Base-by-base conservation (phyloP, 352 stramenopile species). In the Salisapilia sapeloensis region DNA sequence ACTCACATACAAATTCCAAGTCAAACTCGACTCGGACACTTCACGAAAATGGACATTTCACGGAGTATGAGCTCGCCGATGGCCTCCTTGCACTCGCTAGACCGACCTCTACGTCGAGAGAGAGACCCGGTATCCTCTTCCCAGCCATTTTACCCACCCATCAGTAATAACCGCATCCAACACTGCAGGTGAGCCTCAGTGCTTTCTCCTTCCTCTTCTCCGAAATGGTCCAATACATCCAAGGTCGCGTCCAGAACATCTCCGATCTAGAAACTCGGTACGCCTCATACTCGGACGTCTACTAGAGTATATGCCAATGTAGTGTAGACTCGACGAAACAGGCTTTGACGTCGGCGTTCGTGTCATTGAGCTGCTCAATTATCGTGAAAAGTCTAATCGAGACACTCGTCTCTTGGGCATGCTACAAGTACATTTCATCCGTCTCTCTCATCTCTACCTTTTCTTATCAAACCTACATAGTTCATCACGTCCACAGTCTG, bases 181-280 rank as follows among this genome's bases (percentile, higher is more conserved):
- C n/a, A n/a, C n/a, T 17, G 10, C 48, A 87, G 59, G 78, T 97
- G 19, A 96, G 83, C 37, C 54, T 96, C 21, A 96, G 81, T 42
- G 85, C 83, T 15, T 98, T 98, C 61, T 80, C 86, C 21, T 97
- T 97, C 64, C 61, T 98, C 26, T 98, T 97, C 56, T 96, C 80
- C 9, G 93, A 98, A 60, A 84, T 98, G 59, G 92, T 98, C 6
- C 92, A 98, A 61, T 97, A 98, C 65, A 95, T 96, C 59, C 92
- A 98, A 50, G 75, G 77, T 25, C 75, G 89, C 22, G 92, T 97
- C 19, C 74, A 92, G 38, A 96, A 92, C 53, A 96, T 97, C 48
- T 92, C 69, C 17, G 92, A 97, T 53, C 67, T 98, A 9, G 92
- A 98, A 61, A 79, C 84, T 42, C 56, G 78, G 63, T 84, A 38